These are phyloP conservation scores for Desmodesmus armatus DNA, from an alignment of 139 green algal genomes.

Conservation along the genomic window DNA sequence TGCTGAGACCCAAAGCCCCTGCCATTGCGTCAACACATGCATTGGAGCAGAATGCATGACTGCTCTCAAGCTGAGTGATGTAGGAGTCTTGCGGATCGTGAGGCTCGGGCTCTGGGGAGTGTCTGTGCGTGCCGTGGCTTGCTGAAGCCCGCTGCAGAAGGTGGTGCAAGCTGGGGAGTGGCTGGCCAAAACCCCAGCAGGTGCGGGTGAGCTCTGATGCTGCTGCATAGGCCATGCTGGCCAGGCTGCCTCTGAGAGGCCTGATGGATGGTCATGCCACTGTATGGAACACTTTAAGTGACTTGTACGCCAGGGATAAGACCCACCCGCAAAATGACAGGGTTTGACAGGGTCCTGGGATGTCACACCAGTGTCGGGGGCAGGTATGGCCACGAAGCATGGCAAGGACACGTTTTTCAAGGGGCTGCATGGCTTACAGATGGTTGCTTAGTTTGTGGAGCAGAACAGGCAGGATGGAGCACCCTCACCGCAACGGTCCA, in stretches of 20 bases:
- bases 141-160: neutral
- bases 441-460: neutral
- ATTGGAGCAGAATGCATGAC: conserved; percentile 35
- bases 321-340: too few species aligned
- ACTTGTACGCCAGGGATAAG: too few species aligned
- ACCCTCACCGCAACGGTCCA: conserved; percentile 1
- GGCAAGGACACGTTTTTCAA: too few species aligned
- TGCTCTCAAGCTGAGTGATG: conserved; percentile 9
- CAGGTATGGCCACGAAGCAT: too few species aligned
- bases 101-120: neutral
- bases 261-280: too few species aligned
- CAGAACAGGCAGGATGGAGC: conserved; percentile 1
- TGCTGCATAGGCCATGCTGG: too few species aligned
- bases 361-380: too few species aligned
- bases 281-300: too few species aligned
- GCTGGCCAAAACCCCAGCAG: conserved; percentile 17
- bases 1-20: neutral
- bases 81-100: neutral
- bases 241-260: too few species aligned
- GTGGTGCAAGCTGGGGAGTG: conserved; percentile 13
- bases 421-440: too few species aligned
- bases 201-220: too few species aligned
- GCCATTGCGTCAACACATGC: conserved; percentile 50
- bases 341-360: too few species aligned
- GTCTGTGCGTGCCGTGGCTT: neutral